phyloP scores from a whole-genome alignment of 495 filamentous ascomycete genomes.

The Astrothelium subdiscretum region DNA sequence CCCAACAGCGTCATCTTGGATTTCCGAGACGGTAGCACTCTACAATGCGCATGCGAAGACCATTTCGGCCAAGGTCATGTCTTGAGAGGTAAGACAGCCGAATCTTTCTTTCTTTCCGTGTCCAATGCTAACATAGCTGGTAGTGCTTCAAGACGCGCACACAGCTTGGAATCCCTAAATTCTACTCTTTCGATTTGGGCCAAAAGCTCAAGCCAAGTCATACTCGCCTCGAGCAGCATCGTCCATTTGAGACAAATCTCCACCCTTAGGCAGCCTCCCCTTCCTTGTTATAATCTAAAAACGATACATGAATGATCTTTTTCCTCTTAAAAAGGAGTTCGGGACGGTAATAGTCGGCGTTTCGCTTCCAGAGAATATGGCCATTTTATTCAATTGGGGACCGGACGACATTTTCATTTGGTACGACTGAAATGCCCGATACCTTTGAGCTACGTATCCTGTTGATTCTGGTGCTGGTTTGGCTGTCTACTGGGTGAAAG shows the following conservation, averaged over 20 bases:
- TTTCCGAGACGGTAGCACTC: slow-evolving; percentile 67
- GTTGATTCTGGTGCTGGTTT: no score
- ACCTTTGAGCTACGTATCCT: no score
- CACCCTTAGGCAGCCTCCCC: no score
- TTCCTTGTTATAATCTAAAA: neutral
- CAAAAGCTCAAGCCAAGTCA: neutral
- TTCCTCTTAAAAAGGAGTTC: neutral
- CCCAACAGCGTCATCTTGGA: slow-evolving; percentile 74
- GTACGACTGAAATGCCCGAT: neutral
- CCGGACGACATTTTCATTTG: neutral
- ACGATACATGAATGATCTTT: neutral
- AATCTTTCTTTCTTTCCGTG: neutral
- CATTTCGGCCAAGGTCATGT: slow-evolving; percentile 46
- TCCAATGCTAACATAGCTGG: neutral
- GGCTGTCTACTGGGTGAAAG: no score
- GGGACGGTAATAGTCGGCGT: neutral
- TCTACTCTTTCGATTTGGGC: neutral
- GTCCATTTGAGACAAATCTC: no score
- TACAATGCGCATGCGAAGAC: slow-evolving; percentile 81
- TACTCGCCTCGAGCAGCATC: neutral
- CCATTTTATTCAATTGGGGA: neutral
- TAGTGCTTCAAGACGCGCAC: slow-evolving; percentile 20
- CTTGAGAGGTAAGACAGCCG: slow-evolving; percentile 14
- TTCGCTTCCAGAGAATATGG: neutral
- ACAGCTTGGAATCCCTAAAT: slow-evolving; percentile 13